A percentile compares a stretch with the other conserved stretches of the same genome.
Evolutionary conservation across 2,329 filamentous ascomycete species (phyloP).

Genomic region (Fusarium sp.): DNA sequence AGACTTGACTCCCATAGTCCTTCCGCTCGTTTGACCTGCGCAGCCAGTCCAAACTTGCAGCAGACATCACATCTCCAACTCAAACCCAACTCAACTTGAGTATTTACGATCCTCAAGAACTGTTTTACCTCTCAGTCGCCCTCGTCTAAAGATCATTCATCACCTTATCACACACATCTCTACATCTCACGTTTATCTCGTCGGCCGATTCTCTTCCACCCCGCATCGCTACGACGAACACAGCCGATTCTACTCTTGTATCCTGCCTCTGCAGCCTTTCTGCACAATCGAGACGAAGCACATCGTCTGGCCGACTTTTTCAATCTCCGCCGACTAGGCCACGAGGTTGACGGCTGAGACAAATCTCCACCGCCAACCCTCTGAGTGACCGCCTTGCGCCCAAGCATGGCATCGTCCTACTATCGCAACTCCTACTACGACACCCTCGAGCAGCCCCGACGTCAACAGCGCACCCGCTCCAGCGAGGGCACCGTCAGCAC

Average conservation of each 20-base stretch:
- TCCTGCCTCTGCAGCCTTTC: not conserved
- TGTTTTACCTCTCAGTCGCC: constrained; percentile 1
- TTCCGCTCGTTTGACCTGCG: constrained; percentile 21
- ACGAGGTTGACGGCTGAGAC: constrained; percentile 34
- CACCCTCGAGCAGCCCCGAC: constrained; percentile 53
- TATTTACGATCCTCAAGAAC: constrained; percentile 4
- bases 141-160: constrained; percentile 5
- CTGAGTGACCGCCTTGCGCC: constrained; percentile 33
- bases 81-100: not conserved
- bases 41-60: constrained; percentile 29
- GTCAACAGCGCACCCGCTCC: constrained; percentile 69
- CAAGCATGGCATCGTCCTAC: constrained; percentile 63
- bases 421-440: constrained; percentile 66
- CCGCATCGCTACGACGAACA: constrained; percentile 29
- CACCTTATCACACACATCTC: not conserved
- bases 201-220: constrained; percentile 28
- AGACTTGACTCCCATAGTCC: constrained; percentile 39
- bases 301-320: not conserved
- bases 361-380: constrained; percentile 19
- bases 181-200: constrained; percentile 22
- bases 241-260: constrained; percentile 5
- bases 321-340: constrained; percentile 4
- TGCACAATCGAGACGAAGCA: constrained; percentile 1
- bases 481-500: constrained; percentile 94
- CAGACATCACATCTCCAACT: constrained; percentile 24